phyloP scores from a whole-genome alignment of 805 yeast genomes.

The Clavispora vitiphila region DNA sequence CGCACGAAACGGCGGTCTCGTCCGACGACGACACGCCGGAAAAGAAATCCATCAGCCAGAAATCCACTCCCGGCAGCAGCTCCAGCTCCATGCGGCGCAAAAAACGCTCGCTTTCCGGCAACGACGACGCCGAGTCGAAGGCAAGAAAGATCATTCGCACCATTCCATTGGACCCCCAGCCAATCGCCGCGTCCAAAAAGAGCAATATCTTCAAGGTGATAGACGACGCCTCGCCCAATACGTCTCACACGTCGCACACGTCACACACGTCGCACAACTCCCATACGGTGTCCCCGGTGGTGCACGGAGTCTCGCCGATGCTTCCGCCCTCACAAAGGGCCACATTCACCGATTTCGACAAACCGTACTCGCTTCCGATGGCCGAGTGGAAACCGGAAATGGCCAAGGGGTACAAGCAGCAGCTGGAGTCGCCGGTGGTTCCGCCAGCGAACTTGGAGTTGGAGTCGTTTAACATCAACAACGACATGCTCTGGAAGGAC shows the following conservation, averaged over 20 bases:
- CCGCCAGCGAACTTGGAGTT: conserved; percentile 23
- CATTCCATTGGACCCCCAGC: conserved; percentile 79
- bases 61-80: conserved; percentile 36
- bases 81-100: conserved; percentile 31
- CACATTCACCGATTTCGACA: background rate
- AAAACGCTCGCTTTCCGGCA: conserved; percentile 48
- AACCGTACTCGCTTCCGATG: background rate
- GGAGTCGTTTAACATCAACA: conserved; percentile 43
- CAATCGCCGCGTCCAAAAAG: conserved; percentile 46
- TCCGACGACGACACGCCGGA: conserved; percentile 19
- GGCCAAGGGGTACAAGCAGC: background rate
- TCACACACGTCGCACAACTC: too few relatives aligned
- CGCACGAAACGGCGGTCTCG: conserved; percentile 10
- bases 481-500: conserved; percentile 67
- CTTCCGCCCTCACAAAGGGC: background rate
- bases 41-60: conserved; percentile 20
- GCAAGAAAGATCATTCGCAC: conserved; percentile 74
- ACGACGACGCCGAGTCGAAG: conserved; percentile 60
- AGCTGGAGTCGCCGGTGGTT: conserved; percentile 4
- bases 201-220: conserved; percentile 36
- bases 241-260: conserved; percentile 3
- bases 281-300: too few relatives aligned
- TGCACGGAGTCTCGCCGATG: conserved; percentile 3
- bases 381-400: background rate
- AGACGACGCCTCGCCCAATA: conserved; percentile 28